Percentiles rank a stretch among this genome's conserved stretches.
phyloP scores from a whole-genome alignment of 805 yeast species.

The Ogataea nakhonphanomensis region DNA sequence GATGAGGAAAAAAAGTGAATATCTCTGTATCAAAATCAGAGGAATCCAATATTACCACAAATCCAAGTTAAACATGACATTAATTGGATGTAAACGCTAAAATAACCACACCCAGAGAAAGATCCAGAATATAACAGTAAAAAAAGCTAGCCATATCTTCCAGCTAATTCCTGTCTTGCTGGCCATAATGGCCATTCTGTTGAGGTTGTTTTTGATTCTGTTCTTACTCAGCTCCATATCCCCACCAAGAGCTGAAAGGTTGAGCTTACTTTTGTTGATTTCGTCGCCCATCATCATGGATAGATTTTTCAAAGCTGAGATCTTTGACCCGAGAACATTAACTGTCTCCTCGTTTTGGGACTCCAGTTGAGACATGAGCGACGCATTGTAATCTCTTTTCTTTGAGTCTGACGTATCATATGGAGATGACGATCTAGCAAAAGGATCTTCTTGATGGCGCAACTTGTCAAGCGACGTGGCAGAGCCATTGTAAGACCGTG shows the following conservation, averaged over 20 bases:
- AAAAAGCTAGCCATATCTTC: constrained; percentile 55
- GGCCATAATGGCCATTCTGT: constrained; percentile 61
- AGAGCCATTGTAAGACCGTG: constrained; percentile 7
- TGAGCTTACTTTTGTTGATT: constrained; percentile 38
- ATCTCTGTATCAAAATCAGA: too few relatives aligned
- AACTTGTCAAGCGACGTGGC: constrained; percentile 12
- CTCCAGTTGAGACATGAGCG: constrained; percentile 57
- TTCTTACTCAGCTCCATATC: constrained; percentile 34
- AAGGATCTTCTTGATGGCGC: constrained; percentile 12
- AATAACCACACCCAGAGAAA: constrained; percentile 41
- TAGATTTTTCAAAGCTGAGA: constrained; percentile 52
- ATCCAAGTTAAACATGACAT: background rate
- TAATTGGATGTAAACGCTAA: constrained; percentile 5
- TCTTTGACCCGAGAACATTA: constrained; percentile 50
- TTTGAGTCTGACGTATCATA: constrained; percentile 31
- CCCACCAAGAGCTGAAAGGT: constrained; percentile 25
- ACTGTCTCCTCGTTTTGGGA: constrained; percentile 63
- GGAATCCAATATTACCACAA: background rate
- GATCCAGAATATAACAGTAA: constrained; percentile 42
- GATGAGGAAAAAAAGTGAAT: too few relatives aligned
- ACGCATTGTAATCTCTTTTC: constrained; percentile 44
- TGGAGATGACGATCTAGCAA: constrained; percentile 38
- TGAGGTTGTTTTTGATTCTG: constrained; percentile 50
- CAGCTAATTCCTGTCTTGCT: constrained; percentile 60
- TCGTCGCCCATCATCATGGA: constrained; percentile 62